Percentiles rank a stretch among this genome's conserved stretches.
phyloP scores from a whole-genome alignment of 1,139 yeast species.

The Taphrina populina region DNA sequence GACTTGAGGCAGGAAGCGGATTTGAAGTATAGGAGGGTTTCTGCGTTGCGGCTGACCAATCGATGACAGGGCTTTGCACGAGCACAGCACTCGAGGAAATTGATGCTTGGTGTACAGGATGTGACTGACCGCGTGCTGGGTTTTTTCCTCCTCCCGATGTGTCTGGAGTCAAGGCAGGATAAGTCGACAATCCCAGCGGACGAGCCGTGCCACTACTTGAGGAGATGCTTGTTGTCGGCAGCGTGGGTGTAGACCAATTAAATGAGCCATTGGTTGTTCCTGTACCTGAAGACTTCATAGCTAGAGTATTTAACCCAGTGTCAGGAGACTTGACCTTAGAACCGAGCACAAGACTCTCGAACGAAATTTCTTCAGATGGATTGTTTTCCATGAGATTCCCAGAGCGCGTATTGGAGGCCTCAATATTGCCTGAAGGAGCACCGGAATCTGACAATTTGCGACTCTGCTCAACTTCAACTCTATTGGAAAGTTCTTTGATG shows the following conservation, averaged over 20 bases:
- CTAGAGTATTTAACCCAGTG: not conserved
- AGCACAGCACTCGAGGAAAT: not conserved
- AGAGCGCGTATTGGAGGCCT: conserved; percentile 1
- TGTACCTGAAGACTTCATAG: not conserved
- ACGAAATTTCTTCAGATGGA: conserved; percentile 24
- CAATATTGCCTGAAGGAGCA: conserved; percentile 18
- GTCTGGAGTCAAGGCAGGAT: conserved; percentile 7
- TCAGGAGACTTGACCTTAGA: not conserved
- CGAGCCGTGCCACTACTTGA: not conserved
- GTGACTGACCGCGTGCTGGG: not conserved
- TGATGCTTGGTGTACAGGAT: not conserved
- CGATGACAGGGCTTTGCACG: too few species aligned
- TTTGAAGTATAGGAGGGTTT: not conserved
- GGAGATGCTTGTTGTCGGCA: not conserved
- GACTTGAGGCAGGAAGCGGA: not conserved
- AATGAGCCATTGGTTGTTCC: conserved; percentile 1
- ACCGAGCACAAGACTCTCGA: conserved; percentile 27
- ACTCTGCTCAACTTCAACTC: conserved; percentile 47
- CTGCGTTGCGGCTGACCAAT: conserved; percentile 16
- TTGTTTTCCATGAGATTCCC: conserved; percentile 6
- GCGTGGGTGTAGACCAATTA: conserved; percentile 28
- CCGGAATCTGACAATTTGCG: conserved; percentile 39
- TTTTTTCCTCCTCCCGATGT: not conserved
- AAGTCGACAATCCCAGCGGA: not conserved
- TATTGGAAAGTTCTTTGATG: conserved; percentile 46